These are phyloP conservation scores for Salix purpurea DNA, from an alignment of 345 rosid genomes.

Conservation along the genomic window DNA sequence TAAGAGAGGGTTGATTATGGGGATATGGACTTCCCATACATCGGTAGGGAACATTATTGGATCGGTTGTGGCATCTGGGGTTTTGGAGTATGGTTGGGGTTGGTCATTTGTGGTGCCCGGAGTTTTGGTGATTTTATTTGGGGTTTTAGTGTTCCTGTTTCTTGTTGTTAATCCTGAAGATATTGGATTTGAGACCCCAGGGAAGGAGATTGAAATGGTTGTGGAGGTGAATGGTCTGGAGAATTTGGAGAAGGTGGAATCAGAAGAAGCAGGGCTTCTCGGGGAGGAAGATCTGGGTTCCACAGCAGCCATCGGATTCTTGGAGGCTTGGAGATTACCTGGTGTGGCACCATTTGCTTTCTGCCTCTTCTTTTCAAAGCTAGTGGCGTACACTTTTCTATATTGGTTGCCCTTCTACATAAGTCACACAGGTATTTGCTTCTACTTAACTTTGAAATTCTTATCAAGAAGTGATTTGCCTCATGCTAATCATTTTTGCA, in stretches of 20 bases:
- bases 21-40: conserved; percentile 85
- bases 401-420: conserved; percentile 93
- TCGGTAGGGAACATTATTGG: conserved; percentile 84
- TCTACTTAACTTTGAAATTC: neutral
- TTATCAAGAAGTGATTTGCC: neutral
- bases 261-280: conserved; percentile 54
- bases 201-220: conserved; percentile 57
- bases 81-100: conserved; percentile 90
- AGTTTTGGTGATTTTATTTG: conserved; percentile 53
- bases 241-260: conserved; percentile 42
- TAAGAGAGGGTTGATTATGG: conserved; percentile 92
- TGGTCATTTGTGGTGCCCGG: conserved; percentile 93
- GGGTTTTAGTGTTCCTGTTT: conserved; percentile 53
- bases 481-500: neutral
- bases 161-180: conserved; percentile 69
- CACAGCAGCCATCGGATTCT: conserved; percentile 62
- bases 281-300: conserved; percentile 24
- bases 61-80: conserved; percentile 67
- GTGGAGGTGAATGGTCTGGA: conserved; percentile 26
- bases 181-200: conserved; percentile 50
- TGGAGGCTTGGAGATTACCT: conserved; percentile 89
- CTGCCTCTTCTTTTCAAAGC: conserved; percentile 89
- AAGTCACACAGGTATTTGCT: conserved; percentile 66
- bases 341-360: conserved; percentile 79
- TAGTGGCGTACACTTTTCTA: conserved; percentile 87